Conservation (phyloP, 2,329 filamentous ascomycete species). For the Ophiocordyceps camponoti-rufipedis region DNA sequence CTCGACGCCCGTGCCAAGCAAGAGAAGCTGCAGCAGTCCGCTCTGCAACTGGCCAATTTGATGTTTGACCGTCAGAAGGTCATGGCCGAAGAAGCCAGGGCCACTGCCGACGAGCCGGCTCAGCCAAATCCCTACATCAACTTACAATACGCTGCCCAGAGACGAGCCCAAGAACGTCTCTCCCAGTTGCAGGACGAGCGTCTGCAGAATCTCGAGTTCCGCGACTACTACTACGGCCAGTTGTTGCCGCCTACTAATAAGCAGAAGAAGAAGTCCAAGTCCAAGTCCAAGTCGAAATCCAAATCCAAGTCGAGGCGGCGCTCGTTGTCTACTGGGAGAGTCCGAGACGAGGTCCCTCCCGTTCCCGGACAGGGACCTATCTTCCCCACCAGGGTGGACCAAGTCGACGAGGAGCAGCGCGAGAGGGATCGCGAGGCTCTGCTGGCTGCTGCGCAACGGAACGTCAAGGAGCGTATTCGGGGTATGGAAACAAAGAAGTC, state of each 20-base stretch:
- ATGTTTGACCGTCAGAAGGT: slow-evolving; percentile 62
- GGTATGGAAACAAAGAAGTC: slow-evolving; percentile 62
- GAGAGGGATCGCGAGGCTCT: slow-evolving; percentile 57
- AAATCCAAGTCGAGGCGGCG: slow-evolving; percentile 13
- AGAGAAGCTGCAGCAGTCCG: slow-evolving; percentile 62
- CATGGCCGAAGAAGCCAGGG: slow-evolving; percentile 31
- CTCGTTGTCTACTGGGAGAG: slow-evolving; percentile 14
- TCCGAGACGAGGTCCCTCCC: neutral
- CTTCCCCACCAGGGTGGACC: slow-evolving; percentile 47
- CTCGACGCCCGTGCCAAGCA: slow-evolving; percentile 55
- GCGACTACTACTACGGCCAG: slow-evolving; percentile 55
- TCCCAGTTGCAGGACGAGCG: slow-evolving; percentile 62
- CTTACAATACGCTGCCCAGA: slow-evolving; percentile 75
- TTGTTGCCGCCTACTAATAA: neutral
- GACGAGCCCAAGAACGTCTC: slow-evolving; percentile 66
- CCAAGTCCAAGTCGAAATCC: slow-evolving; percentile 14
- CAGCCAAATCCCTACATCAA: slow-evolving; percentile 39
- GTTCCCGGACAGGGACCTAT: slow-evolving; percentile 61
- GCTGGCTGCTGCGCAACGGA: slow-evolving; percentile 63
- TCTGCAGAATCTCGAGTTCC: slow-evolving; percentile 41
- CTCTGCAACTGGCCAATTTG: slow-evolving; percentile 73
- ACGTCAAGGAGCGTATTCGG: slow-evolving; percentile 63
- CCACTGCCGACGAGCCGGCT: slow-evolving; percentile 12
- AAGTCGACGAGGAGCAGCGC: slow-evolving; percentile 57
- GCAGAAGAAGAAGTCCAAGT: slow-evolving; percentile 6